Evolutionary conservation across 1,284 basidiomycete genomes (phyloP).

Genomic region (Sporisorium exsertum): DNA sequence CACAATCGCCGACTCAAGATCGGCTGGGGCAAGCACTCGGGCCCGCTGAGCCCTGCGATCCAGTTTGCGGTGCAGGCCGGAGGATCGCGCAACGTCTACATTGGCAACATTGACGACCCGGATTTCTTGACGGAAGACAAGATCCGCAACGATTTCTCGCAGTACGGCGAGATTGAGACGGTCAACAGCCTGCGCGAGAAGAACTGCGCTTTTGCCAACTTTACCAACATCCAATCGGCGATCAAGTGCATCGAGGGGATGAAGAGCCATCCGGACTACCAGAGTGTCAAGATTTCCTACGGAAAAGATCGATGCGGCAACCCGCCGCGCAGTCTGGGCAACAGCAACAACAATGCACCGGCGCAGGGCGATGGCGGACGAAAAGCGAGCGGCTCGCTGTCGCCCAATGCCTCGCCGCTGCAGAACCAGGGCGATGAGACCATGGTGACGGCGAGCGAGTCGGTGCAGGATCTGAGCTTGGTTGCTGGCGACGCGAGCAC

Average conservation of each 20-base stretch:
- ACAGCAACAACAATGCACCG: constrained; percentile 16
- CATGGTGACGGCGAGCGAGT: constrained; percentile 52
- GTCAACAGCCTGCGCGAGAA: constrained; percentile 67
- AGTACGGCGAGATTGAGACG: constrained; percentile 67
- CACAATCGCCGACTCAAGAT: constrained; percentile 67
- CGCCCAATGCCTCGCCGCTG: constrained; percentile 31
- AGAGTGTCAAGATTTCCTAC: constrained; percentile 64
- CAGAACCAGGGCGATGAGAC: constrained; percentile 44
- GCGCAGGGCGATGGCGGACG: constrained; percentile 19
- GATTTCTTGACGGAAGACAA: constrained; percentile 63
- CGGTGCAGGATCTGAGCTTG: constrained; percentile 43
- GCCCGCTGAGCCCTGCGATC: constrained; percentile 65
- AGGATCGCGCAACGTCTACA: constrained; percentile 68
- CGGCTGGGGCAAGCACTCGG: constrained; percentile 68
- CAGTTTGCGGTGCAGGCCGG: constrained; percentile 68
- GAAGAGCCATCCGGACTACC: constrained; percentile 67
- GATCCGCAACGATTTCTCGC: constrained; percentile 63
- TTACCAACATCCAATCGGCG: constrained; percentile 68
- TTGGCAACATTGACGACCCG: constrained; percentile 67
- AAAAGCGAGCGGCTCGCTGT: constrained; percentile 40
- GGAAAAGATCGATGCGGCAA: constrained; percentile 68
- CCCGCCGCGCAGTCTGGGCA: constrained; percentile 55
- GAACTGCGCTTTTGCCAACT: constrained; percentile 69
- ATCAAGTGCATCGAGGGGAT: constrained; percentile 69
- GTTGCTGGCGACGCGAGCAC: constrained; percentile 14